Conservation (phyloP, 768 basidiomycete genomes). For the Boletus patriciae region DNA sequence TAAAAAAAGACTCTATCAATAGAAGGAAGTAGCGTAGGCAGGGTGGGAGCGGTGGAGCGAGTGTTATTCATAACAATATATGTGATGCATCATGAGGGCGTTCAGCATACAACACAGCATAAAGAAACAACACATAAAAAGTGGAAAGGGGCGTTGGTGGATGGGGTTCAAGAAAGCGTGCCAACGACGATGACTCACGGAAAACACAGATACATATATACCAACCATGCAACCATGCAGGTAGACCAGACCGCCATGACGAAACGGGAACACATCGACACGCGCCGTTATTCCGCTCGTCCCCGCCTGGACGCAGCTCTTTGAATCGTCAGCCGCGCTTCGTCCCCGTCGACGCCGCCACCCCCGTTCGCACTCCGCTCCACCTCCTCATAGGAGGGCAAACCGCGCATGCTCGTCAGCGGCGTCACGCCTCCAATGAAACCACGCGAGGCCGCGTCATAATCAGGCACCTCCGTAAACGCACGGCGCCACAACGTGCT, state of each 20-base stretch:
- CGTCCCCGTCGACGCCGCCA: neutral
- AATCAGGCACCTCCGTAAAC: constrained; percentile 82
- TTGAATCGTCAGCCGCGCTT: constrained; percentile 11
- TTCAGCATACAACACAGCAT: neutral
- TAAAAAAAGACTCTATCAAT: too few species aligned
- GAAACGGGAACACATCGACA: neutral
- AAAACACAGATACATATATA: neutral
- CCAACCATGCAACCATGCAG: neutral
- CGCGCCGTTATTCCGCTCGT: neutral
- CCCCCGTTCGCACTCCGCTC: constrained; percentile 12
- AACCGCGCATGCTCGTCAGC: constrained; percentile 65
- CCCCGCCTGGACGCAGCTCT: neutral
- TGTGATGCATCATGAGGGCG: neutral
- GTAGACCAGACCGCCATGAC: neutral
- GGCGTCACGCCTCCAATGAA: constrained; percentile 93
- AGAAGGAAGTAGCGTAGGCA: too few species aligned
- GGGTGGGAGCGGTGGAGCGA: neutral
- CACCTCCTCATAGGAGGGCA: constrained; percentile 88
- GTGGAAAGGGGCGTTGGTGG: too few species aligned
- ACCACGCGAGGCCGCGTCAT: constrained; percentile 78
- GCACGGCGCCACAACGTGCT: constrained; percentile 54
- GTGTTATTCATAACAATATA: neutral
- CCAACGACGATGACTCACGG: neutral
- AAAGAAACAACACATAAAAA: neutral
- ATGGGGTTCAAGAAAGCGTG: neutral